phyloP scores from a whole-genome alignment of 2,329 filamentous ascomycete species.

The Drechslerella dactyloides region DNA sequence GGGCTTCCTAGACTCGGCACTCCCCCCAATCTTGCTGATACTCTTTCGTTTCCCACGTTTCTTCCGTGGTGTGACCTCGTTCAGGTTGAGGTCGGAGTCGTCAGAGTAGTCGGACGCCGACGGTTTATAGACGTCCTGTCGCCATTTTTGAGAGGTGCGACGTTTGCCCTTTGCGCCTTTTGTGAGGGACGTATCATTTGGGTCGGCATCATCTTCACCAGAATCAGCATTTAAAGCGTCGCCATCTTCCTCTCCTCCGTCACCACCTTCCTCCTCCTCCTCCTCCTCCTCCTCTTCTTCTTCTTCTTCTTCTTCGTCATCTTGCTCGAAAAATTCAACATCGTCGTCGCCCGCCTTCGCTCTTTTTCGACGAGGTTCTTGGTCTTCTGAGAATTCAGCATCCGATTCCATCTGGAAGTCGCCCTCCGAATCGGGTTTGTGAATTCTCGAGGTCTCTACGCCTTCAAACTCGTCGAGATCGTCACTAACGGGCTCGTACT shows the following conservation, averaged over 20 bases:
- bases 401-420: slow-evolving; percentile 53
- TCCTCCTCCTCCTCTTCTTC: slow-evolving; percentile 51
- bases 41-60: slow-evolving; percentile 30
- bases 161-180: slow-evolving; percentile 57
- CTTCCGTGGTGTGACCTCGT: slow-evolving; percentile 51
- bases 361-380: slow-evolving; percentile 56
- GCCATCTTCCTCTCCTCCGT: slow-evolving; percentile 50
- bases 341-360: slow-evolving; percentile 53
- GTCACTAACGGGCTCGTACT: slow-evolving; percentile 50
- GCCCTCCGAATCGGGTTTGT: slow-evolving; percentile 52
- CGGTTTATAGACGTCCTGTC: slow-evolving; percentile 51
- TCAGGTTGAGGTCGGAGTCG: slow-evolving; percentile 53
- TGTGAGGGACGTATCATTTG: slow-evolving; percentile 10
- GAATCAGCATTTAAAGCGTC: slow-evolving; percentile 55
- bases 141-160: slow-evolving; percentile 54
- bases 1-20: slow-evolving; percentile 31
- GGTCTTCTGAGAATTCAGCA: slow-evolving; percentile 56
- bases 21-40: slow-evolving; percentile 6
- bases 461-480: slow-evolving; percentile 57
- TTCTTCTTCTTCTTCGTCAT: slow-evolving; percentile 49
- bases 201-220: background rate
- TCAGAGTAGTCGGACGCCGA: slow-evolving; percentile 51
- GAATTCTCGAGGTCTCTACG: slow-evolving; percentile 54
- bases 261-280: slow-evolving; percentile 43
- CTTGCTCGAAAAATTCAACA: slow-evolving; percentile 45